These are phyloP conservation scores for Metschnikowia continentalis DNA, from an alignment of 805 yeast species.

Conservation along the genomic window DNA sequence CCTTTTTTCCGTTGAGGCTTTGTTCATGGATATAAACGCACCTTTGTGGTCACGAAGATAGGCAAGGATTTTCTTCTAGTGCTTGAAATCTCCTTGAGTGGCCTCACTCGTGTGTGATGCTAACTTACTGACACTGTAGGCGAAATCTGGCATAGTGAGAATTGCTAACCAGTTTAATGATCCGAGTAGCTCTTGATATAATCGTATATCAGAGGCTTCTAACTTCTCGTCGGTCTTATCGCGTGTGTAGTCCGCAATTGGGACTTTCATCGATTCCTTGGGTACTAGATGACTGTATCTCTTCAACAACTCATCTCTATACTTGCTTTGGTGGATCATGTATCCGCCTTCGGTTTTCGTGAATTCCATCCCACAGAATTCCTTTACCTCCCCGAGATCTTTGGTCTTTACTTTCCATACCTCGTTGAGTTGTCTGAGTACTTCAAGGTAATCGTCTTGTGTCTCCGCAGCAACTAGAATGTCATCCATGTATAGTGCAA, in stretches of 20 bases:
- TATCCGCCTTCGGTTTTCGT: not conserved
- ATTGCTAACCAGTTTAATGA: slow-evolving; percentile 1
- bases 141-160: slow-evolving; percentile 2
- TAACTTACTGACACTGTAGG: slow-evolving; percentile 1
- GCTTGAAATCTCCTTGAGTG: not conserved
- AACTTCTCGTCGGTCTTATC: not conserved
- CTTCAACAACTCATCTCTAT: not conserved
- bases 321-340: not conserved
- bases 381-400: not conserved
- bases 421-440: too few species aligned
- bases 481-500: too few species aligned
- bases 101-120: slow-evolving; percentile 1
- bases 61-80: not conserved
- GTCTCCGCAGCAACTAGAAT: too few species aligned
- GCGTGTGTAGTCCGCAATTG: not conserved
- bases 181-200: slow-evolving; percentile 4
- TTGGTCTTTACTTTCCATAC: too few species aligned
- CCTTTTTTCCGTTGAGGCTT: not conserved
- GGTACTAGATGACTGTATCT: not conserved
- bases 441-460: too few species aligned
- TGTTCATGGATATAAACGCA: not conserved
- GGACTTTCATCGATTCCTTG: not conserved
- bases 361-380: slow-evolving; percentile 1
- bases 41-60: not conserved
- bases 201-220: not conserved